Percentiles rank a stretch among this genome's conserved stretches.
phyloP scores from a whole-genome alignment of 148 eudicot species.

The Hydrangea macrophylla region DNA sequence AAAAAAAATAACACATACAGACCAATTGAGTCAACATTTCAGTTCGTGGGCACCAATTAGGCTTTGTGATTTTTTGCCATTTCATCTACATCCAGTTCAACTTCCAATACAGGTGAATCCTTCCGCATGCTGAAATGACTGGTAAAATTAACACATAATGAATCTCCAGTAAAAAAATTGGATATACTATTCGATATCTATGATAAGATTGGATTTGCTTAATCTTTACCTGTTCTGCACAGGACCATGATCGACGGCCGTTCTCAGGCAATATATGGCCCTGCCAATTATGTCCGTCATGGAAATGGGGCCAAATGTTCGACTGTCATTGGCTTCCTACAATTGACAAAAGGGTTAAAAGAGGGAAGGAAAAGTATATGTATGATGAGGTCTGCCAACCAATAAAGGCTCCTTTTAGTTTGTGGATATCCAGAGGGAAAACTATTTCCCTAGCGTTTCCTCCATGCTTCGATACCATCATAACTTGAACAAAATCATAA shows the following conservation, averaged over 20 bases:
- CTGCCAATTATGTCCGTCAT: slow-evolving; percentile 78
- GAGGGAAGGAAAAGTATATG: background rate
- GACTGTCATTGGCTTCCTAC: slow-evolving; percentile 93
- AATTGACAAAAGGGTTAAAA: background rate
- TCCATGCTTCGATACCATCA: background rate
- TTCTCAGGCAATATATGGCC: slow-evolving; percentile 76
- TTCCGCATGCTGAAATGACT: slow-evolving; percentile 27
- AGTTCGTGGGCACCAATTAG: slow-evolving; percentile 10
- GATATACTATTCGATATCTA: too few species aligned
- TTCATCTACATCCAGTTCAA: slow-evolving; percentile 92
- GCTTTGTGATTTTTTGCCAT: slow-evolving; percentile 80
- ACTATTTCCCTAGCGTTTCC: background rate
- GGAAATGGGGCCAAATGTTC: slow-evolving; percentile 72
- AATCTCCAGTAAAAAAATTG: too few species aligned
- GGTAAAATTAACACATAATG: background rate
- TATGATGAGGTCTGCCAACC: background rate
- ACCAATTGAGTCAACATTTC: background rate
- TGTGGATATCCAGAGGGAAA: too few species aligned
- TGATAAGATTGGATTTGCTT: too few species aligned
- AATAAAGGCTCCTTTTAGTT: too few species aligned
- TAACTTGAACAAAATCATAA: background rate
- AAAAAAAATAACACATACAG: slow-evolving; percentile 11
- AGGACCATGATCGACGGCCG: slow-evolving; percentile 91
- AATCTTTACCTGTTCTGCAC: slow-evolving; percentile 86
- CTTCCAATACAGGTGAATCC: slow-evolving; percentile 69